Evolutionary conservation across 2,329 filamentous ascomycete species (phyloP).

Genomic region (Stenocarpella maydis): DNA sequence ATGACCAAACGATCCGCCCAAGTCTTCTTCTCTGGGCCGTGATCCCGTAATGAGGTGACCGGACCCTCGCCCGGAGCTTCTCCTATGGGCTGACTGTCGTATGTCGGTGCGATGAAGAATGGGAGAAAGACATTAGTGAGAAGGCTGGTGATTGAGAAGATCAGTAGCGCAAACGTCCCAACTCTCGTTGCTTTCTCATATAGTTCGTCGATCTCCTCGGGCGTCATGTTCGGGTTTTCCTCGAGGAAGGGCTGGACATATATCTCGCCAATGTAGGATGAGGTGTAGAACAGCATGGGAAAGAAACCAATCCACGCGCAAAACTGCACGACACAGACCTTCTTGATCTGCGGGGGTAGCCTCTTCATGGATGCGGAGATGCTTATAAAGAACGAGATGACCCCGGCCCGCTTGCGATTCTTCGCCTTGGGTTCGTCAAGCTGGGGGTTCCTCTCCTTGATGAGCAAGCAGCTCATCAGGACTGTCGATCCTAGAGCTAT

Average conservation of each 20-base stretch:
- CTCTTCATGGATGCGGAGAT: slow-evolving; percentile 79
- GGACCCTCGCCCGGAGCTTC: slow-evolving; percentile 46
- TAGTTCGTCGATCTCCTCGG: slow-evolving; percentile 76
- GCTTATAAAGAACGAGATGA: slow-evolving; percentile 81
- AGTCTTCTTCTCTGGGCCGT: slow-evolving; percentile 48
- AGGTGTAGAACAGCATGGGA: slow-evolving; percentile 93
- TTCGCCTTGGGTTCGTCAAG: slow-evolving; percentile 68
- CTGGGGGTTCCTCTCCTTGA: slow-evolving; percentile 83
- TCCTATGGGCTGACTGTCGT: slow-evolving; percentile 57
- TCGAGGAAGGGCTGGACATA: slow-evolving; percentile 86
- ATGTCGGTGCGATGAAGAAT: slow-evolving; percentile 85
- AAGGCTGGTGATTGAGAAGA: slow-evolving; percentile 88
- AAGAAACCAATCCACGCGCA: slow-evolving; percentile 97
- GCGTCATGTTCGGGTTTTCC: slow-evolving; percentile 78
- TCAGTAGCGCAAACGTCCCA: slow-evolving; percentile 86
- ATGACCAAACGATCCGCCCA: slow-evolving; percentile 74
- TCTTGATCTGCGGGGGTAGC: slow-evolving; percentile 82
- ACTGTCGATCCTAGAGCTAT: slow-evolving; percentile 76
- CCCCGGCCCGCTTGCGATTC: slow-evolving; percentile 64
- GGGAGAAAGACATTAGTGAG: slow-evolving; percentile 83
- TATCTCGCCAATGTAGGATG: slow-evolving; percentile 91
- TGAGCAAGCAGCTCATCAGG: slow-evolving; percentile 70
- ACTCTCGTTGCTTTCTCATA: slow-evolving; percentile 88
- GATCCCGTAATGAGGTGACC: slow-evolving; percentile 41
- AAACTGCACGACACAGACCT: slow-evolving; percentile 83